Base-by-base conservation (phyloP, 108 stramenopile species). In the Skeletonema potamos region DNA sequence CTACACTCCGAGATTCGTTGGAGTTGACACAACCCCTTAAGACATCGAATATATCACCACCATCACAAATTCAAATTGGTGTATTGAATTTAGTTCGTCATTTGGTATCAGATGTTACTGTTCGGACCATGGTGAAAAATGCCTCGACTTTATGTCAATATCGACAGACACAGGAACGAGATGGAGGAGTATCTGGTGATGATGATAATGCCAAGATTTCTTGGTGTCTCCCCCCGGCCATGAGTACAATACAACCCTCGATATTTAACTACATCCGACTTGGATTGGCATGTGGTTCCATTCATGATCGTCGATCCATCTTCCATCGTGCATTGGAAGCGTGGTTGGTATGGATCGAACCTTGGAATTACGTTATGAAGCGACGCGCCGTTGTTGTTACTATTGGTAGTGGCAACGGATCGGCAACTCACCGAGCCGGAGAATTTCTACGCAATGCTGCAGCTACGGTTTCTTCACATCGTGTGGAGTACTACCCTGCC, bases 341-440 rank as follows among this genome's bases (percentile, higher is more conserved):
- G 43, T 95, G 92, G 92, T 62, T 95, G 13, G 39, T 89, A 7
- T 95, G 90, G 90, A 43, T 95, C 61, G 94, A 95, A 58, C 94
- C 94, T 18, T 95, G 94, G 94, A 92, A 93, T 61, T 83, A 64
- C 29, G 73, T 70, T 29, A 24, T 70, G 33, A 79, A 75, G 26
- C 65, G 66, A 33, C 54, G 82, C 20, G 27, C 77, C 17, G 27
- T 32, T 17, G 48, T 9, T 22, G 59, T 44, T n/a, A 7, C 61
- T 27, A 34, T 24, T 36, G 9, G 36, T 68, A 24, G 17, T 5
- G 55, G n/a, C 29, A 61, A 17, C 6, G 32, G 30, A 18, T 55
- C 64, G 2, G 62, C 34, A 58, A 60, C 58, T 0, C 27, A 55
- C 39, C 36, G 67, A 54, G 73, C 73, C 6, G 73, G 73, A 1